These are phyloP conservation scores for Rhodotorula sp. DNA, from an alignment of 1,284 basidiomycete species.

Conservation along the genomic window DNA sequence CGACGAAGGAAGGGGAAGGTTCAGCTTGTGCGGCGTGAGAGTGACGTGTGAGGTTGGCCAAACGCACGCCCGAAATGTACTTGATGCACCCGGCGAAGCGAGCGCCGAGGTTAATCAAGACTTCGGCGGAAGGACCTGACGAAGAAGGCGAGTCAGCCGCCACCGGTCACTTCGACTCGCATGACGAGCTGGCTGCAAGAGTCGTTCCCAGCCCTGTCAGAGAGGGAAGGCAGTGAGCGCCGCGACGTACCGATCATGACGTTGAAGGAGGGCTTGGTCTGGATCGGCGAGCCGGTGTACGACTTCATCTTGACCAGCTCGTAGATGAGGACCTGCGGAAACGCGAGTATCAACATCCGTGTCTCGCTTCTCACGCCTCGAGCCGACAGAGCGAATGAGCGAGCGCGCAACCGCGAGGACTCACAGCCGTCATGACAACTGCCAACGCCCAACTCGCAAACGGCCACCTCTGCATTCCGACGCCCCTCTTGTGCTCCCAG, in stretches of 20 bases:
- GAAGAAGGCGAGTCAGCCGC: conserved; percentile 44
- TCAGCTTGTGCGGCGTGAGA: neutral
- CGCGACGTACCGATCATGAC: conserved; percentile 61
- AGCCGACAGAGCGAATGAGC: neutral
- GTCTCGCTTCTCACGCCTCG: neutral
- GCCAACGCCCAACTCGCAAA: conserved; percentile 59
- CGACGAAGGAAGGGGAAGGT: neutral
- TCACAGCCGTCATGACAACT: conserved; percentile 63
- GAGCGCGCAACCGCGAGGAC: conserved; percentile 40
- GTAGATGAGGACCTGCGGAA: conserved; percentile 19
- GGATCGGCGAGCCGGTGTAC: conserved; percentile 47
- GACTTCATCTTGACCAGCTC: conserved; percentile 33
- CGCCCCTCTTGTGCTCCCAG: conserved; percentile 60
- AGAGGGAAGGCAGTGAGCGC: too few relatives aligned
- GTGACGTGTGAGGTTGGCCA: neutral
- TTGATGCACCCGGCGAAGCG: conserved; percentile 92
- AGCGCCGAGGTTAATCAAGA: conserved; percentile 79
- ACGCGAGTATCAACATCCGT: too few relatives aligned
- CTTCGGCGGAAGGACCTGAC: conserved; percentile 73
- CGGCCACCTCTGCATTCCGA: conserved; percentile 77
- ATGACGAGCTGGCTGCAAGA: too few relatives aligned
- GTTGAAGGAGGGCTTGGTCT: conserved; percentile 69
- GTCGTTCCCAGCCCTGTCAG: too few relatives aligned
- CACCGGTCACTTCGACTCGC: too few relatives aligned
- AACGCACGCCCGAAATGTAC: conserved; percentile 45